phyloP scores from a whole-genome alignment of 345 rosid genomes.

The Chamaenerion angustifolium region DNA sequence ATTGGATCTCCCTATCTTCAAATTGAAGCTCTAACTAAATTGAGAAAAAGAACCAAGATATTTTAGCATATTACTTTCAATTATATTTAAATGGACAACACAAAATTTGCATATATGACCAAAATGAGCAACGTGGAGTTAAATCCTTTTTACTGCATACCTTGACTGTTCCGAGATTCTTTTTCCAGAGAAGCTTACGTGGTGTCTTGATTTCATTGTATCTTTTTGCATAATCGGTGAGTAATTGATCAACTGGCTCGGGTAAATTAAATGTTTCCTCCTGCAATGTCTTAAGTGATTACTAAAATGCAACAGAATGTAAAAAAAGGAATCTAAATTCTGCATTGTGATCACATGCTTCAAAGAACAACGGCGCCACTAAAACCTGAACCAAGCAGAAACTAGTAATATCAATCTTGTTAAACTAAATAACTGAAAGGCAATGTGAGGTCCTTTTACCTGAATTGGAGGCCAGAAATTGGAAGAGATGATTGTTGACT shows the following conservation, averaged over 20 bases:
- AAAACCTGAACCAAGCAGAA: too few species aligned
- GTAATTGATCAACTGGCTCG: conserved; percentile 55
- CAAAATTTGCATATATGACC: background rate
- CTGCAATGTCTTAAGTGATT: conserved; percentile 29
- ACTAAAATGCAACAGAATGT: conserved; percentile 1
- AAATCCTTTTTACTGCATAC: conserved; percentile 15
- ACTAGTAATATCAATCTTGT: background rate
- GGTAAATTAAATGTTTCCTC: conserved; percentile 73
- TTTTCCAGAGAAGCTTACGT: conserved; percentile 90
- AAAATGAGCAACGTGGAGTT: background rate
- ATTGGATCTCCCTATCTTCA: conserved; percentile 71
- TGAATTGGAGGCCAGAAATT: conserved; percentile 99
- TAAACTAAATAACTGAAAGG: background rate
- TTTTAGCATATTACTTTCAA: background rate
- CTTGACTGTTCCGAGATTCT: conserved; percentile 92
- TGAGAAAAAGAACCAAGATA: conserved; percentile 4
- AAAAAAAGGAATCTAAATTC: background rate
- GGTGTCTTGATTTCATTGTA: conserved; percentile 87
- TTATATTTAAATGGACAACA: background rate
- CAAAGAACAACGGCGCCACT: too few species aligned
- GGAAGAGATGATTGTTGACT: conserved; percentile 77
- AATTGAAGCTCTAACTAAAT: conserved; percentile 83
- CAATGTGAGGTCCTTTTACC: conserved; percentile 20
- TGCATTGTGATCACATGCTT: too few species aligned
- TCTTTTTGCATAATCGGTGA: conserved; percentile 65